Percentiles rank a stretch among this genome's conserved stretches.
These are phyloP conservation scores for Pseudogymnoascus sp. DNA, from an alignment of 2,329 filamentous ascomycete species.

Conservation along the genomic window DNA sequence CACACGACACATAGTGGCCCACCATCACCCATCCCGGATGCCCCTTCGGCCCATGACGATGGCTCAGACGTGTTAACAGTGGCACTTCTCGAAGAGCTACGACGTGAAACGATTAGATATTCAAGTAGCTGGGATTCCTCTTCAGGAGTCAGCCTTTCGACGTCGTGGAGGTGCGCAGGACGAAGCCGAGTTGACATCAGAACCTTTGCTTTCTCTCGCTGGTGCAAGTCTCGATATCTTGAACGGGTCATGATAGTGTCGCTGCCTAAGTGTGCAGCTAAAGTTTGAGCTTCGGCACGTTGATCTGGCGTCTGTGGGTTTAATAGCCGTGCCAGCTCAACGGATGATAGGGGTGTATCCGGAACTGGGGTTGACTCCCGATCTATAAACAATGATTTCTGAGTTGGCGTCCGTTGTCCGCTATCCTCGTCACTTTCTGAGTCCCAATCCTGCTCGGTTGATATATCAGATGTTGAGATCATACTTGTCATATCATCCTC, in stretches of 20 bases:
- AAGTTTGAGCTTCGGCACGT: slow-evolving; percentile 67
- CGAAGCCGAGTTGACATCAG: slow-evolving; percentile 41
- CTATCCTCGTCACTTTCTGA: slow-evolving; percentile 37
- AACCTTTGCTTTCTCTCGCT: slow-evolving; percentile 61
- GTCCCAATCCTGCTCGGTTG: slow-evolving; percentile 32
- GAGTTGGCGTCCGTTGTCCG: slow-evolving; percentile 65
- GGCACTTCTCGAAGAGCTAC: slow-evolving; percentile 13
- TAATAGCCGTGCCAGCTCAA: slow-evolving; percentile 69
- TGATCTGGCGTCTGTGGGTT: slow-evolving; percentile 72
- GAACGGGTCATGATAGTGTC: slow-evolving; percentile 72
- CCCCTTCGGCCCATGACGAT: slow-evolving; percentile 59
- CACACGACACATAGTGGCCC: slow-evolving; percentile 90
- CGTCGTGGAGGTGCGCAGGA: slow-evolving; percentile 25
- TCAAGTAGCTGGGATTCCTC: slow-evolving; percentile 55
- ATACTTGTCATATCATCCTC: slow-evolving; percentile 73
- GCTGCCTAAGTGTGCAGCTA: slow-evolving; percentile 70
- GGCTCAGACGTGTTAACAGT: slow-evolving; percentile 15
- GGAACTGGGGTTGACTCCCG: slow-evolving; percentile 48
- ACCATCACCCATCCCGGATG: slow-evolving; percentile 60
- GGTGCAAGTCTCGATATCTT: slow-evolving; percentile 59
- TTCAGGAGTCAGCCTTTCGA: slow-evolving; percentile 40
- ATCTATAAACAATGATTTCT: slow-evolving; percentile 43
- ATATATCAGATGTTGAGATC: slow-evolving; percentile 43
- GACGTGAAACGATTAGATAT: slow-evolving; percentile 42
- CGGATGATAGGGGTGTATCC: slow-evolving; percentile 55